Conservation (phyloP, 805 yeast species). For the Ogataea wickerhamii region DNA sequence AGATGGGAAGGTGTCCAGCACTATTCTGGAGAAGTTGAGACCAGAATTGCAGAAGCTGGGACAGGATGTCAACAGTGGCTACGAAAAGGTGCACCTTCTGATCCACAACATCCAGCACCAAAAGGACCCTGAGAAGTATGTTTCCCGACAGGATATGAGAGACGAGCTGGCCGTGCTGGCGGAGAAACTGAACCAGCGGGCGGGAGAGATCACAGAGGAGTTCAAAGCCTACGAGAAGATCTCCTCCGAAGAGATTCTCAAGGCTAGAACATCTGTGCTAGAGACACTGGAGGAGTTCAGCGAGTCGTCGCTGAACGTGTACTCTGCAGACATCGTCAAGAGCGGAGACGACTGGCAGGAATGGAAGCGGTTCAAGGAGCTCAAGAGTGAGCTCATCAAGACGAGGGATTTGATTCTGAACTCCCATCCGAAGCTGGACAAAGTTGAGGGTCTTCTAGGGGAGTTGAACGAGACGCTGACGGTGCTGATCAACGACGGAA, state of each 20-base stretch:
- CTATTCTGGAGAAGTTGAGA: slow-evolving; percentile 32
- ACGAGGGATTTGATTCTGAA: slow-evolving; percentile 51
- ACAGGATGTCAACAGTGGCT: slow-evolving; percentile 23
- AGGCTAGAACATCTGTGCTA: slow-evolving; percentile 42
- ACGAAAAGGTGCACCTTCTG: slow-evolving; percentile 25
- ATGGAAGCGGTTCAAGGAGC: slow-evolving; percentile 58
- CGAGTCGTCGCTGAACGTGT: slow-evolving; percentile 61
- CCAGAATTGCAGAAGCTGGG: slow-evolving; percentile 34
- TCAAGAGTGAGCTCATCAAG: slow-evolving; percentile 52
- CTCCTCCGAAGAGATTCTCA: slow-evolving; percentile 31
- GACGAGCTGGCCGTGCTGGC: slow-evolving; percentile 36
- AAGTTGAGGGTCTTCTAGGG: slow-evolving; percentile 31
- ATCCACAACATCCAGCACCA: slow-evolving; percentile 20
- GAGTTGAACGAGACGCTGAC: slow-evolving; percentile 44
- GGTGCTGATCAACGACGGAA: slow-evolving; percentile 54
- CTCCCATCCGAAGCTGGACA: slow-evolving; percentile 30
- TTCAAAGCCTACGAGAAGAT: slow-evolving; percentile 30
- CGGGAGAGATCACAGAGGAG: slow-evolving; percentile 32
- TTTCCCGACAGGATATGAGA: slow-evolving; percentile 47
- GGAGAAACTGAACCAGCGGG: slow-evolving; percentile 27
- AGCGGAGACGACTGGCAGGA: slow-evolving; percentile 44
- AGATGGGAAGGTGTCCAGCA: slow-evolving; percentile 25
- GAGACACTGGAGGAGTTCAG: slow-evolving; percentile 74
- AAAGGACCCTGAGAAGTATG: slow-evolving; percentile 27
- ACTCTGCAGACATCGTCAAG: slow-evolving; percentile 54